Evolutionary conservation across 2,329 filamentous ascomycete species (phyloP).

Genomic region (Hypoxylon sp.): DNA sequence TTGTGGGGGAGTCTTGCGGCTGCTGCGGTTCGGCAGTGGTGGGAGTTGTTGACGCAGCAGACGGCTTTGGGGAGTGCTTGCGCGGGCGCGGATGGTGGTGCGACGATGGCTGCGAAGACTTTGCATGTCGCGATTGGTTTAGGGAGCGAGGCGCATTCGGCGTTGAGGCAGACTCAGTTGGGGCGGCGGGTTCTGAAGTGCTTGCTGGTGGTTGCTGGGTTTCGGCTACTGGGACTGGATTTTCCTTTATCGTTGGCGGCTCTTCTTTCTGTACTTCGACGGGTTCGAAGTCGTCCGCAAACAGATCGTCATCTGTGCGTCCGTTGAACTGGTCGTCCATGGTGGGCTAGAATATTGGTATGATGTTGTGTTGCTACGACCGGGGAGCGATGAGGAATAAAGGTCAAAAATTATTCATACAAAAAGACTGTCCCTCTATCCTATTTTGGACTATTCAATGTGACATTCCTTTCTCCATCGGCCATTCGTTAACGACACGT

Average conservation of each 20-base stretch:
- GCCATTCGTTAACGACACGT: constrained; percentile 3
- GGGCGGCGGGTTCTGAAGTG: constrained; percentile 25
- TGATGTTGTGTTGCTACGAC: not conserved
- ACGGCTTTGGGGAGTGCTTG: constrained; percentile 45
- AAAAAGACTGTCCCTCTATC: not conserved
- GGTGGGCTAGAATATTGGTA: not conserved
- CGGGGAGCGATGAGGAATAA: not conserved
- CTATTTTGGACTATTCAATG: not conserved
- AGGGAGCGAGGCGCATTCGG: constrained; percentile 47
- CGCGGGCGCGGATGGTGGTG: constrained; percentile 43
- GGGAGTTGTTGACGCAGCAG: constrained; percentile 15
- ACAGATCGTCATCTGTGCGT: constrained; percentile 72
- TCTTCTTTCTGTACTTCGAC: constrained; percentile 51
- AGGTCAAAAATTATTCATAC: not conserved
- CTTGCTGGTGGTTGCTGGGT: constrained; percentile 29
- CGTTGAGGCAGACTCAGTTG: constrained; percentile 27
- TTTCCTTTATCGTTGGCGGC: constrained; percentile 13
- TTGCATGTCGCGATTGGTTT: constrained; percentile 54
- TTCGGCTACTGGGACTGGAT: constrained; percentile 22
- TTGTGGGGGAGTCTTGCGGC: constrained; percentile 16
- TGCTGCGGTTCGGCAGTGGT: constrained; percentile 17
- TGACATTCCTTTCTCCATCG: not conserved
- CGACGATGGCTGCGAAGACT: constrained; percentile 29
- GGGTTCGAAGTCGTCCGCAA: constrained; percentile 73
- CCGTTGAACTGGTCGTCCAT: constrained; percentile 74